These are phyloP conservation scores for Trifolium repens DNA, from an alignment of 306 rosid species.

Conservation along the genomic window DNA sequence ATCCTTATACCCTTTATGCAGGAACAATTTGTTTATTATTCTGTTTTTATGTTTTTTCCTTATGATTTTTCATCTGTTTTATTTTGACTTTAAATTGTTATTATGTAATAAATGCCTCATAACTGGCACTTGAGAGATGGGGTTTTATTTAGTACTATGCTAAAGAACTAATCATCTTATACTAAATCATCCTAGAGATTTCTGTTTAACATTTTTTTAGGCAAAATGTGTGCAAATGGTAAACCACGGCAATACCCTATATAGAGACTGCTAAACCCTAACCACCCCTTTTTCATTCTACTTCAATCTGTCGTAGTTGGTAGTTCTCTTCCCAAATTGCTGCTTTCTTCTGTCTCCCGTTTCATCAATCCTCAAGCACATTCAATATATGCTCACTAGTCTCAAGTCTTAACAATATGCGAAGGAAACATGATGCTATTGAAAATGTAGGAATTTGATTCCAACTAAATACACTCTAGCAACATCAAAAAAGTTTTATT, in stretches of 20 bases:
- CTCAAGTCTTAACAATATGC: not conserved
- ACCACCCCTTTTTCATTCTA: not conserved
- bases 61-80: not conserved
- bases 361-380: not conserved
- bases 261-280: not conserved
- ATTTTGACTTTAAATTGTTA: too few relatives aligned
- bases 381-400: not conserved
- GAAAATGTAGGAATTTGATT: not conserved
- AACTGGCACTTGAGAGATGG: not conserved
- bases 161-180: too few relatives aligned
- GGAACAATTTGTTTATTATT: not conserved
- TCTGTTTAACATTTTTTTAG: not conserved
- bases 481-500: too few relatives aligned
- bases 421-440: not conserved
- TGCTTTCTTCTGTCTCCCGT: not conserved
- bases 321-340: not conserved
- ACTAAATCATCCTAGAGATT: too few relatives aligned
- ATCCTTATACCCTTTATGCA: not conserved
- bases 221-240: too few relatives aligned
- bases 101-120: too few relatives aligned
- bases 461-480: not conserved
- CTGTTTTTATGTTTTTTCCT: not conserved
- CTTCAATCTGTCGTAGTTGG: not conserved
- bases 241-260: too few relatives aligned
- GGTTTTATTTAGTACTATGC: too few relatives aligned